phyloP scores from a whole-genome alignment of 2,329 filamentous ascomycete genomes.

The Coniochaeta sp. region DNA sequence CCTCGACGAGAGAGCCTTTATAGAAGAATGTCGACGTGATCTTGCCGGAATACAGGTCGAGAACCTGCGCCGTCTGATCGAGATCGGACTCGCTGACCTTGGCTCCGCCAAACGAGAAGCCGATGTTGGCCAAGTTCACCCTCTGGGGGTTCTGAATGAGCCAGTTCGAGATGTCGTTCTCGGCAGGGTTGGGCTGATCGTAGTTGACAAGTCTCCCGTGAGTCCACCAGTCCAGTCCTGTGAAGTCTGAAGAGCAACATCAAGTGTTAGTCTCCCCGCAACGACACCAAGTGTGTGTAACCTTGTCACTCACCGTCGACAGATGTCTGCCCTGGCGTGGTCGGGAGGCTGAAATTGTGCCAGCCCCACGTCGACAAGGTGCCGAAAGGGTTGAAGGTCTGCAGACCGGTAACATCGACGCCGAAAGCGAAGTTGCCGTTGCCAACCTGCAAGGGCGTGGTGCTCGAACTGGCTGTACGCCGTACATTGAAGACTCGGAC shows the following conservation, averaged over 20 bases:
- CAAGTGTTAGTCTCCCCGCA: neutral
- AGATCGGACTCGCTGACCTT: constrained; percentile 33
- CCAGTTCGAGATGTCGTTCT: constrained; percentile 33
- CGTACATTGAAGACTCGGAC: constrained; percentile 36
- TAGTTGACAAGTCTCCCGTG: constrained; percentile 33
- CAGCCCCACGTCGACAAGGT: constrained; percentile 40
- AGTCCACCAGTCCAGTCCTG: constrained; percentile 33
- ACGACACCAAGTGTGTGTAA: neutral
- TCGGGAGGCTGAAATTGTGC: constrained; percentile 40
- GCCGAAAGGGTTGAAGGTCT: constrained; percentile 37
- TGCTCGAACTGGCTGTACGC: constrained; percentile 37
- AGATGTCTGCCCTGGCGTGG: constrained; percentile 26
- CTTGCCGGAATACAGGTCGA: constrained; percentile 40
- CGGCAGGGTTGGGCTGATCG: constrained; percentile 30
- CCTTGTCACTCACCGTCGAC: constrained; percentile 18
- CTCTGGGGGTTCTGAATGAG: constrained; percentile 41
- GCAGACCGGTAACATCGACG: constrained; percentile 37
- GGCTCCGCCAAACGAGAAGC: constrained; percentile 31
- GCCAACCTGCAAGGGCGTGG: constrained; percentile 44
- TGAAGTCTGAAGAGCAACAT: constrained; percentile 23
- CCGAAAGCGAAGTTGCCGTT: constrained; percentile 42
- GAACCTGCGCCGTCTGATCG: constrained; percentile 27
- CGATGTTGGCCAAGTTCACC: constrained; percentile 39
- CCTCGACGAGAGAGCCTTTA: constrained; percentile 26
- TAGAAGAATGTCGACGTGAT: constrained; percentile 35